Conservation (phyloP, 805 yeast genomes). For the Dipodascus geniculatus region DNA sequence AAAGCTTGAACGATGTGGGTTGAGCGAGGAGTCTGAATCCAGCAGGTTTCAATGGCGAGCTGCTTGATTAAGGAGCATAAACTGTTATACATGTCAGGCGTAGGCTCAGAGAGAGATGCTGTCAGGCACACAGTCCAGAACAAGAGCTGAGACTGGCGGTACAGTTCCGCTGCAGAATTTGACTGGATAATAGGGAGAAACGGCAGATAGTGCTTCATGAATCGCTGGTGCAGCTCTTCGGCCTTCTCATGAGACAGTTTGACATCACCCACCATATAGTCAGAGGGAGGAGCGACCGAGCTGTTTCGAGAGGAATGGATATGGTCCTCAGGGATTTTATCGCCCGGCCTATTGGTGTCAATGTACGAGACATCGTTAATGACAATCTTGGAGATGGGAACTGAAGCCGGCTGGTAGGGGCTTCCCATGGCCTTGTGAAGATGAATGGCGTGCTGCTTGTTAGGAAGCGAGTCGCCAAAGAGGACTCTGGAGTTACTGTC, state of each 20-base stretch:
- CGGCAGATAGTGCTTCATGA: conserved; percentile 57
- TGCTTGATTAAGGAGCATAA: conserved; percentile 72
- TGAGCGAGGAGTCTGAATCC: conserved; percentile 87
- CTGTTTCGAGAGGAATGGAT: neutral
- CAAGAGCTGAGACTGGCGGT: conserved; percentile 69
- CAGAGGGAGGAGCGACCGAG: neutral
- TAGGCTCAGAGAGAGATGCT: conserved; percentile 78
- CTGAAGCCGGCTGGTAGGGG: neutral
- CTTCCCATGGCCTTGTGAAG: neutral
- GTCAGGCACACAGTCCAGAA: conserved; percentile 89
- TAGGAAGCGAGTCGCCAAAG: neutral
- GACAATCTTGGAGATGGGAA: neutral
- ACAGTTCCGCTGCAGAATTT: conserved; percentile 59
- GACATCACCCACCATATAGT: conserved; percentile 65
- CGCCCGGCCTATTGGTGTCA: neutral
- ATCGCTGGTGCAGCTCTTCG: conserved; percentile 55
- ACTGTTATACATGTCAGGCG: conserved; percentile 66
- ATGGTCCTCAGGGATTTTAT: conserved; percentile 1
- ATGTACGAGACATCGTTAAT: neutral
- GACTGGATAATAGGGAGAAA: conserved; percentile 71
- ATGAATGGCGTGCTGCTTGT: neutral
- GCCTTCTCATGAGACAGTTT: conserved; percentile 57
- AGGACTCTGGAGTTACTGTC: neutral
- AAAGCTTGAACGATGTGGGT: conserved; percentile 89
- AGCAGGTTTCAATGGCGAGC: conserved; percentile 81